A percentile compares a stretch with the other conserved stretches of the same genome.
These are phyloP conservation scores for Linum trigynum DNA, from an alignment of 345 rosid genomes.

Conservation along the genomic window DNA sequence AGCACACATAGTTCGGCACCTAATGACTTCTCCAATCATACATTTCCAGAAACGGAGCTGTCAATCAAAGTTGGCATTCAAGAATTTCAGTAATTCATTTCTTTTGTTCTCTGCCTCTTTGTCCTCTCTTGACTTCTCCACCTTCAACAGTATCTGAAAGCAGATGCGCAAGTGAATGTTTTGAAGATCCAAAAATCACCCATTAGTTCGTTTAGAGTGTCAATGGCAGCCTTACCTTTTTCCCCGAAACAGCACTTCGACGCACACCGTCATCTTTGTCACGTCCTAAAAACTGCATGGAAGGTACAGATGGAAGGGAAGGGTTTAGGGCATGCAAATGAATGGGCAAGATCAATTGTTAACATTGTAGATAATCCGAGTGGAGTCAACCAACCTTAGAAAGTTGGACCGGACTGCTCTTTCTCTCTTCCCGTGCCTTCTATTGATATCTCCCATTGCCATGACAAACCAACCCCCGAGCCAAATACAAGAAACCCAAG, in stretches of 20 bases:
- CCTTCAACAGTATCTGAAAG: slow-evolving; percentile 68
- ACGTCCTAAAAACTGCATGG: slow-evolving; percentile 62
- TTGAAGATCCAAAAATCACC: neutral
- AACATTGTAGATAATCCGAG: neutral
- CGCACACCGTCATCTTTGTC: slow-evolving; percentile 72
- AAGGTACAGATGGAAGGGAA: neutral
- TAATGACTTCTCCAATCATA: no score
- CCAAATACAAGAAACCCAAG: slow-evolving; percentile 40
- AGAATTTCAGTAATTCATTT: slow-evolving; percentile 83
- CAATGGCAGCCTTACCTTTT: slow-evolving; percentile 42
- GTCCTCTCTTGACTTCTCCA: slow-evolving; percentile 93
- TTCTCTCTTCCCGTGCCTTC: slow-evolving; percentile 67
- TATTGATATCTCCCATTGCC: slow-evolving; percentile 73
- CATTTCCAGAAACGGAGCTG: no score
- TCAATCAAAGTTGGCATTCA: slow-evolving; percentile 94
- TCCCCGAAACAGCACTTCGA: slow-evolving; percentile 95
- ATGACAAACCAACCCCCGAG: slow-evolving; percentile 31
- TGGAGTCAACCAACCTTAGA: slow-evolving; percentile 52
- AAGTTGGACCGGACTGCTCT: slow-evolving; percentile 79
- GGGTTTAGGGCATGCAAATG: neutral
- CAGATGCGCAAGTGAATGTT: neutral
- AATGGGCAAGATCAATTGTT: neutral
- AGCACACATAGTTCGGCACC: no score
- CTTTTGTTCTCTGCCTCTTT: slow-evolving; percentile 83
- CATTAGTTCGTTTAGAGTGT: neutral